Percentiles rank a stretch among this genome's conserved stretches.
Conservation (phyloP, 805 yeast genomes). For the Torulaspora quercuum region DNA sequence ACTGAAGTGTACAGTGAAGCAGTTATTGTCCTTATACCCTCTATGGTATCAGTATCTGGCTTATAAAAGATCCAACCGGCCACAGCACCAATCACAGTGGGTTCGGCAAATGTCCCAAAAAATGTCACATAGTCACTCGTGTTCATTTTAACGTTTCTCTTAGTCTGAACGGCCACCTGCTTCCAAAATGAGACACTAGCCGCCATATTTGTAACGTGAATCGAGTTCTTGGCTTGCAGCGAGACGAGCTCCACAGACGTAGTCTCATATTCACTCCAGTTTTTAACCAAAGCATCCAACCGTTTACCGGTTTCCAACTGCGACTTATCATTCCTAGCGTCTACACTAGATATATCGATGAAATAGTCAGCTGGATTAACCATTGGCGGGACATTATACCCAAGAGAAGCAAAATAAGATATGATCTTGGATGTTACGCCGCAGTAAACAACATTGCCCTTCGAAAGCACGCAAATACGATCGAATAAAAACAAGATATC, state of each 20-base stretch:
- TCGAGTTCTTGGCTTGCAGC: slow-evolving; percentile 18
- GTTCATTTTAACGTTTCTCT: slow-evolving; percentile 47
- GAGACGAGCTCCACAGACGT: slow-evolving; percentile 3
- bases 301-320: slow-evolving; percentile 37
- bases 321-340: slow-evolving; percentile 41
- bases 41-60: slow-evolving; percentile 41
- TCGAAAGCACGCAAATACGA: slow-evolving; percentile 60
- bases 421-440: slow-evolving; percentile 46
- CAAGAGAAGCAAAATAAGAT: slow-evolving; percentile 48
- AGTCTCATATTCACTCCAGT: slow-evolving; percentile 38
- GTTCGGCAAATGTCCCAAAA: slow-evolving; percentile 43
- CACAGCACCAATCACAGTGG: slow-evolving; percentile 53
- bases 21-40: slow-evolving; percentile 60
- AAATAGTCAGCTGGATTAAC: slow-evolving; percentile 62
- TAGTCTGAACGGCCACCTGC: slow-evolving; percentile 44
- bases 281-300: slow-evolving; percentile 35
- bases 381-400: slow-evolving; percentile 44
- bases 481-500: slow-evolving; percentile 72
- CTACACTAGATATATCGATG: slow-evolving; percentile 56
- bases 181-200: slow-evolving; percentile 41
- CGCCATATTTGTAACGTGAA: slow-evolving; percentile 27
- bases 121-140: slow-evolving; percentile 51
- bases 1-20: slow-evolving; percentile 52
- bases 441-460: slow-evolving; percentile 53
- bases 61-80: slow-evolving; percentile 74